Conservation (phyloP, 2,329 filamentous ascomycete genomes). For the Aureobasidium sp. region DNA sequence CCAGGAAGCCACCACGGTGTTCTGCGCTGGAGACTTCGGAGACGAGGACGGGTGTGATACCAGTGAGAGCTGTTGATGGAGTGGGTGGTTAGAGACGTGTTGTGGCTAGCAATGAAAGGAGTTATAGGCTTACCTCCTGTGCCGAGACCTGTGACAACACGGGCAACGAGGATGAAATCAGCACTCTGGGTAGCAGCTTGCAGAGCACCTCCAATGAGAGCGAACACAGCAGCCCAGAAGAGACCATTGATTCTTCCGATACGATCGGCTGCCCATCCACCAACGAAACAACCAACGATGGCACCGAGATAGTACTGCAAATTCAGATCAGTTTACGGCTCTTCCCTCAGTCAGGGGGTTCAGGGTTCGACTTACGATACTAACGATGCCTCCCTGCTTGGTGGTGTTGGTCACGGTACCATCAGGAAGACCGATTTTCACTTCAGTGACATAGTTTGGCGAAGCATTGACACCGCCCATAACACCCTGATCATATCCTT, state of each 20-base stretch:
- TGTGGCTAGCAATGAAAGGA: background rate
- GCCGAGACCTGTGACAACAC: slow-evolving; percentile 44
- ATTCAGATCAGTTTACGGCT: background rate
- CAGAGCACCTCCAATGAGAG: slow-evolving; percentile 41
- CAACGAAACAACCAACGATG: slow-evolving; percentile 42
- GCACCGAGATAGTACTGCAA: slow-evolving; percentile 41
- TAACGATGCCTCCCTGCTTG: slow-evolving; percentile 44
- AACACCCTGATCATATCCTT: slow-evolving; percentile 48
- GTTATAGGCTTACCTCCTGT: slow-evolving; percentile 31
- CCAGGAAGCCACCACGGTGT: slow-evolving; percentile 39
- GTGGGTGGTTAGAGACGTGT: background rate
- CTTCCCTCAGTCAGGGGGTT: too few relatives aligned
- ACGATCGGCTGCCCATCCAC: slow-evolving; percentile 43
- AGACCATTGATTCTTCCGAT: slow-evolving; percentile 46
- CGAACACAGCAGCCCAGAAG: slow-evolving; percentile 39
- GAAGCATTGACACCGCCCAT: slow-evolving; percentile 42
- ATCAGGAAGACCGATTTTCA: slow-evolving; percentile 37
- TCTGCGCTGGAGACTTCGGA: slow-evolving; percentile 40
- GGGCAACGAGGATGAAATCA: slow-evolving; percentile 41
- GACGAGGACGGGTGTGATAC: slow-evolving; percentile 41
- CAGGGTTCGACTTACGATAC: slow-evolving; percentile 23
- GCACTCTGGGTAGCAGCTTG: slow-evolving; percentile 37
- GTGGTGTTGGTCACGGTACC: slow-evolving; percentile 40
- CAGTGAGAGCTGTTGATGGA: slow-evolving; percentile 29
- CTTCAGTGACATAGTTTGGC: slow-evolving; percentile 33